Base-by-base conservation (phyloP, 192 early-diverging fungal species). In the Umbelopsis sp. region DNA sequence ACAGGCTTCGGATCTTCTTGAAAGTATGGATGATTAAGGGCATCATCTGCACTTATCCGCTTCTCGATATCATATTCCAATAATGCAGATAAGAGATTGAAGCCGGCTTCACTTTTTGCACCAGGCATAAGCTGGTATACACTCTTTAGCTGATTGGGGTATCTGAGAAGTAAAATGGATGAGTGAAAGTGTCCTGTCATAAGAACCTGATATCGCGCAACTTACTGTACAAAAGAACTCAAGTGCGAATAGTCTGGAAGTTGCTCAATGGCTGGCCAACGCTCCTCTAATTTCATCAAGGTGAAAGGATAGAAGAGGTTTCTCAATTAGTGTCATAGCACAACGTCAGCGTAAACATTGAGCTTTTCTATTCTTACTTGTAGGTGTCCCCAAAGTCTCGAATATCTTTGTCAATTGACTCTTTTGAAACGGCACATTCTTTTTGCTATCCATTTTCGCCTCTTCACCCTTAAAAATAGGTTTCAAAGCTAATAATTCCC, bases 401-500 rank as follows among this genome's bases (percentile, higher is more conserved):
- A 92, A 88, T 12, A 97, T 98, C 70, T 91, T 89, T 64, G 80
- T 82, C 18, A 98, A 73, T 71, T 99, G 97, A 69, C 92, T 87
- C 67, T 87, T 85, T 73, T 99, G 92, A 70, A 93, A 93, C 9
- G 92, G 92, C 1, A 93, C 87, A 46, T 85, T 87, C 76, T 93
- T 93, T 61, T 92, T 92, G 51, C 77, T 86, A 73, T 94, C 91
- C 78, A 92, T 91, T 71, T 94, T 92, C 15, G 86, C 94, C 67
- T 90, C 90, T 76, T 96, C 95, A 66, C 97, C 97, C 64, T 95
- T 95, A 64, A 98, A 91, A 13, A 98, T 89, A 1, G 97, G 96
- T 16, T 84, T 82, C 53, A 91, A 76, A 0, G 84, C 83, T 49
- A 98, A 78, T 78, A 98, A 86, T 72, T 98, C 97, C 27, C 89